phyloP scores from a whole-genome alignment of 305 asterid genomes.

The Fraxinus platypoda region DNA sequence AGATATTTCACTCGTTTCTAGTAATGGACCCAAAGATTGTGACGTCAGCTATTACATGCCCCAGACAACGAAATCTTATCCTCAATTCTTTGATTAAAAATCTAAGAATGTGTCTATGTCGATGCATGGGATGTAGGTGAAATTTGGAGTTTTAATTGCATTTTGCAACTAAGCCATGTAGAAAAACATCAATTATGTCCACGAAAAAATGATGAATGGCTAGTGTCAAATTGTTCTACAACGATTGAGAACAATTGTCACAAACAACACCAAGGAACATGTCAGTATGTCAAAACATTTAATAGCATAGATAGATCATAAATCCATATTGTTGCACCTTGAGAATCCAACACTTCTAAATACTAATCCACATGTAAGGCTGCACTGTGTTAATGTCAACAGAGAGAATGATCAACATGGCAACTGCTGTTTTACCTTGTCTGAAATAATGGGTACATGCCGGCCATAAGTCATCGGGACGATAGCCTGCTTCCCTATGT shows the following conservation, averaged over 20 bases:
- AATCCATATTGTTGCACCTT: constrained; percentile 5
- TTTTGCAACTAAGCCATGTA: neutral
- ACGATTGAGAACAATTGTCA: neutral
- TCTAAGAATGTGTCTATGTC: neutral
- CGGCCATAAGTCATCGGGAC: constrained; percentile 98
- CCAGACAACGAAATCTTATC: neutral
- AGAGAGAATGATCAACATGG: constrained; percentile 15
- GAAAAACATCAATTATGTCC: neutral
- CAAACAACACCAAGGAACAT: constrained; percentile 1
- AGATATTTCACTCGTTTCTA: neutral
- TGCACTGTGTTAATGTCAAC: constrained; percentile 3
- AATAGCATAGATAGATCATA: neutral
- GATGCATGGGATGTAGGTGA: neutral
- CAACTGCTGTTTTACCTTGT: constrained; percentile 57
- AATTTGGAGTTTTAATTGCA: neutral
- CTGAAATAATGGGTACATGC: constrained; percentile 90
- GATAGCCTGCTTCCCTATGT: constrained; percentile 83
- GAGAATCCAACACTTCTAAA: neutral
- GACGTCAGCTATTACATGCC: neutral
- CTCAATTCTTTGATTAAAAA: neutral
- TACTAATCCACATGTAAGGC: constrained; percentile 7
- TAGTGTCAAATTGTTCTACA: neutral
- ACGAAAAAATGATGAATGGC: neutral
- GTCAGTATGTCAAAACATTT: neutral
- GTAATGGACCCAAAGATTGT: neutral